These are phyloP conservation scores for Gnetum montanum DNA, from an alignment of 75 land plant species.

Conservation along the genomic window DNA sequence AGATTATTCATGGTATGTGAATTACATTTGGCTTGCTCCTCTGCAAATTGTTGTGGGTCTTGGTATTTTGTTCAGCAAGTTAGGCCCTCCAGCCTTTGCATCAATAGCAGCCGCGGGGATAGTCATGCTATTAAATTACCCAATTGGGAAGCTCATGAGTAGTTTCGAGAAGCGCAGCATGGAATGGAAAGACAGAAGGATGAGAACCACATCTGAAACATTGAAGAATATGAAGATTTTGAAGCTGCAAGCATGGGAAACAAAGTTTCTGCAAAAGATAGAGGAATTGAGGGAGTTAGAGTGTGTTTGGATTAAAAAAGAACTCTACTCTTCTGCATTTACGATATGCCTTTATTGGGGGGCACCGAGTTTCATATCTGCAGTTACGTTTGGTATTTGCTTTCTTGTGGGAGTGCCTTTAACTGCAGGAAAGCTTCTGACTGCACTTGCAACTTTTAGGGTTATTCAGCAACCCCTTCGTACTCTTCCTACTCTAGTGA, in stretches of 20 bases:
- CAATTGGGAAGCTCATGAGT: conserved; percentile 31
- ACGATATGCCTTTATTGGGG: conserved; percentile 30
- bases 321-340: conserved; percentile 25
- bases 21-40: conserved; percentile 48
- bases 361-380: conserved; percentile 48
- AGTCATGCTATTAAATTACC: conserved; percentile 42
- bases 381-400: conserved; percentile 57
- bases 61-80: conserved; percentile 35
- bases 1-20: conserved; percentile 32
- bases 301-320: conserved; percentile 39
- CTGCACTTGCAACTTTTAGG: conserved; percentile 54
- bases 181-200: conserved; percentile 61
- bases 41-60: conserved; percentile 41
- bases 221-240: conserved; percentile 63
- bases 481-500: conserved; percentile 40
- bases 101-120: conserved; percentile 36
- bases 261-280: conserved; percentile 45
- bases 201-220: conserved; percentile 56
- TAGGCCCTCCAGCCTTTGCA: conserved; percentile 48
- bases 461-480: conserved; percentile 44
- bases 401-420: conserved; percentile 52
- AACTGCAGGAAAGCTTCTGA: conserved; percentile 50
- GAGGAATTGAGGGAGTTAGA: conserved; percentile 31
- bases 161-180: conserved; percentile 38
- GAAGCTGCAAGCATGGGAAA: conserved; percentile 70